phyloP scores from a whole-genome alignment of 1,139 yeast species.

The Wickerhamiella infanticola region DNA sequence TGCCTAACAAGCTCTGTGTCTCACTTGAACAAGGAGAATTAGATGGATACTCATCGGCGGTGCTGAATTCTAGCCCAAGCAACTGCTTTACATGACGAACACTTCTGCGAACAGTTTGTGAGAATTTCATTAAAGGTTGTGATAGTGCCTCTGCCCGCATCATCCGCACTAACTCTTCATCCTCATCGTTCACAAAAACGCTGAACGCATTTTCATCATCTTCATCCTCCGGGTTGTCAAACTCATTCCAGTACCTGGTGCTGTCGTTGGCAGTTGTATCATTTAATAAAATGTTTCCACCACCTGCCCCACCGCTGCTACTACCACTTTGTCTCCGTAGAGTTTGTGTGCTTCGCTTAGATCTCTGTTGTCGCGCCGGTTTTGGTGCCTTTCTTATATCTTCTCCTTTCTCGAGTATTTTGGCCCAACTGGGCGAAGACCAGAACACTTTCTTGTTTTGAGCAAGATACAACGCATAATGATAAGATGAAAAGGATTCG shows the following conservation, averaged over 20 bases:
- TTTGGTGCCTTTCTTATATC: conserved; percentile 23
- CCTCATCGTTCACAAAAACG: conserved; percentile 23
- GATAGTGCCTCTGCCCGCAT: conserved; percentile 22
- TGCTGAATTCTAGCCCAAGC: conserved; percentile 1
- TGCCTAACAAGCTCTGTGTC: conserved; percentile 4
- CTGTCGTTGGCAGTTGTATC: conserved; percentile 5
- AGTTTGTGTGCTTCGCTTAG: not conserved
- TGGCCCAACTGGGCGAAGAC: conserved; percentile 23
- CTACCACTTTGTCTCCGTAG: not conserved
- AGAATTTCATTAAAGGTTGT: conserved; percentile 26
- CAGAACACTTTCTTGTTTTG: conserved; percentile 18
- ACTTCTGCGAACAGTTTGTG: conserved; percentile 15
- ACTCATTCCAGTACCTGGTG: conserved; percentile 54
- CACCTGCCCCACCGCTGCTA: not conserved
- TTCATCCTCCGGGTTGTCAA: conserved; percentile 46
- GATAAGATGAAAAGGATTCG: conserved; percentile 23
- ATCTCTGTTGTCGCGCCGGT: not conserved
- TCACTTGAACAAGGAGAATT: conserved; percentile 3
- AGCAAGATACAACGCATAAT: conserved; percentile 18
- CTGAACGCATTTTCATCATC: conserved; percentile 20
- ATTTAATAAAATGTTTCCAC: conserved; percentile 14
- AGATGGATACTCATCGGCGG: not conserved
- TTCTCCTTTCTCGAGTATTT: conserved; percentile 19
- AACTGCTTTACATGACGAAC: conserved; percentile 6
- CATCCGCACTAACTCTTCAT: conserved; percentile 18